Evolutionary conservation across 2,329 filamentous ascomycete genomes (phyloP).

Genomic region (Fusarium lyarnte): DNA sequence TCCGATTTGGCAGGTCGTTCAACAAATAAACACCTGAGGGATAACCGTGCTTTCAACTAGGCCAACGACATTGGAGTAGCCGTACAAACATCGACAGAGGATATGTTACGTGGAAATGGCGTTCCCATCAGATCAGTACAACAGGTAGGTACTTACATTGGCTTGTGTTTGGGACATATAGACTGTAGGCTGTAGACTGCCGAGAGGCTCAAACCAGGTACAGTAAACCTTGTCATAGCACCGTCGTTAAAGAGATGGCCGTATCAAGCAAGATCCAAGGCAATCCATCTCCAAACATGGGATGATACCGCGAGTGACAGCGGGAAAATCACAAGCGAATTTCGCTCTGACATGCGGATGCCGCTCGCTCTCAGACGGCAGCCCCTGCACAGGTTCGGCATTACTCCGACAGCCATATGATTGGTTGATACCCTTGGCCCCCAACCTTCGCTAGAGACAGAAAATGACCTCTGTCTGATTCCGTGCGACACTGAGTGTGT

Average conservation of each 20-base stretch:
- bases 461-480: background rate
- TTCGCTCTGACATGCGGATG: constrained; percentile 24
- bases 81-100: background rate
- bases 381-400: constrained; percentile 26
- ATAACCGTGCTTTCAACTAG: background rate
- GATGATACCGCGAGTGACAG: constrained; percentile 14
- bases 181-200: constrained; percentile 9
- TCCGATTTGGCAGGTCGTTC: constrained; percentile 18
- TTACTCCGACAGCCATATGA: constrained; percentile 10
- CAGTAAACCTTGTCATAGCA: constrained; percentile 6
- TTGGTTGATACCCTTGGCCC: constrained; percentile 9
- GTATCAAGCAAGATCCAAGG: constrained; percentile 13
- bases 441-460: constrained; percentile 5
- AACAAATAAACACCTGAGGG: background rate
- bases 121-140: background rate
- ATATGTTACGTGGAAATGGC: background rate
- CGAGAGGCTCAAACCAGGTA: constrained; percentile 11
- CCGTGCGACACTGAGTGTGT: background rate
- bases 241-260: constrained; percentile 8
- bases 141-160: background rate
- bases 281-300: constrained; percentile 6
- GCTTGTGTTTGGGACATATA: background rate
- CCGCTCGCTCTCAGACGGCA: constrained; percentile 14
- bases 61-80: background rate
- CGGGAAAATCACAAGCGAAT: constrained; percentile 27